Evolutionary conservation across 2,329 filamentous ascomycete genomes (phyloP).

Genomic region (Fusarium avenaceum): DNA sequence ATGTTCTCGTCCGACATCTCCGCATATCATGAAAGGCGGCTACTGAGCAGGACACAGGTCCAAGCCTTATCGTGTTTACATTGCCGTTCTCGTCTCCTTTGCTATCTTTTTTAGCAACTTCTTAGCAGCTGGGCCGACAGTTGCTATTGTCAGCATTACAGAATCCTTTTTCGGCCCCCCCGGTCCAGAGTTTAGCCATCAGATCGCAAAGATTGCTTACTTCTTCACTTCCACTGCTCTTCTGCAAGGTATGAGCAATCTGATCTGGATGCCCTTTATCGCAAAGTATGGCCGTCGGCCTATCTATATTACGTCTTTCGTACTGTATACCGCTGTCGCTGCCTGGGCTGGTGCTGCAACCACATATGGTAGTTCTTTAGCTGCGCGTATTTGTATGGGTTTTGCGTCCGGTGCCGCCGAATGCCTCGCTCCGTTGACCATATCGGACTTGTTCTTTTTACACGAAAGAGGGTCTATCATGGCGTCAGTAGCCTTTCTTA

Average conservation of each 20-base stretch:
- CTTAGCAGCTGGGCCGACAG: constrained; percentile 66
- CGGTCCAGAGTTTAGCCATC: constrained; percentile 41
- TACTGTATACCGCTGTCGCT: constrained; percentile 56
- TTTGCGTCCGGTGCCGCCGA: constrained; percentile 68
- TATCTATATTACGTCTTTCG: constrained; percentile 60
- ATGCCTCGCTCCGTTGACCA: constrained; percentile 60
- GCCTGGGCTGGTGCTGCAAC: constrained; percentile 61
- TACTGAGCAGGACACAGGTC: constrained; percentile 50
- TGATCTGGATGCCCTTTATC: constrained; percentile 61
- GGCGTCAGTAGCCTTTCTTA: constrained; percentile 48
- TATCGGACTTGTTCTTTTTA: too few relatives aligned
- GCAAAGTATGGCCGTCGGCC: constrained; percentile 62
- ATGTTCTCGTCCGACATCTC: too few relatives aligned
- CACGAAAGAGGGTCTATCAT: constrained; percentile 64
- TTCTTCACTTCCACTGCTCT: constrained; percentile 67
- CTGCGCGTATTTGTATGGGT: constrained; percentile 65
- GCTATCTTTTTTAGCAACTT: constrained; percentile 71
- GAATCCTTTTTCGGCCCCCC: constrained; percentile 61
- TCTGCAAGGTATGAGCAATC: constrained; percentile 54
- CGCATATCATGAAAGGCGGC: too few relatives aligned
- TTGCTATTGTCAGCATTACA: constrained; percentile 64
- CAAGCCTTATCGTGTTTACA: constrained; percentile 63
- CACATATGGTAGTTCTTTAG: constrained; percentile 58
- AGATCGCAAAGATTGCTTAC: constrained; percentile 62
- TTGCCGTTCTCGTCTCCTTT: constrained; percentile 63